Conservation (phyloP, 108 stramenopile species). For the Nitzschia inconspicua region DNA sequence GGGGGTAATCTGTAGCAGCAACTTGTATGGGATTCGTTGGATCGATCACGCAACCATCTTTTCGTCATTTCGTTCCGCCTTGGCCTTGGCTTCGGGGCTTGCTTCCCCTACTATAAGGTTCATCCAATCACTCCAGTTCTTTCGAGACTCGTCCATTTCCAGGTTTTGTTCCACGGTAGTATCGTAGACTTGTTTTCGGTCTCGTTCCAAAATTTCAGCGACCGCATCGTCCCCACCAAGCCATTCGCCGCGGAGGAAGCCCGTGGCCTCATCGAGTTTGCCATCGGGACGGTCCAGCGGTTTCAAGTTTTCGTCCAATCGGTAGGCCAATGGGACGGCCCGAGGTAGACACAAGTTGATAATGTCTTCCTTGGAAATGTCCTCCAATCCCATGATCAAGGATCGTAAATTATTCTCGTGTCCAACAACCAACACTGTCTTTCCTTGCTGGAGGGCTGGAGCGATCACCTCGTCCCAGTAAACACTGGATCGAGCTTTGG, state of each 20-base stretch:
- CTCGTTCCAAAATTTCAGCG: conserved; percentile 64
- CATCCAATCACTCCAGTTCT: conserved; percentile 67
- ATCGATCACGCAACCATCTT: conserved; percentile 1
- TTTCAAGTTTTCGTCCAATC: conserved; percentile 77
- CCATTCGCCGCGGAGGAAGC: conserved; percentile 77
- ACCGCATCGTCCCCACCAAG: conserved; percentile 78
- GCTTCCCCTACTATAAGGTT: conserved; percentile 19
- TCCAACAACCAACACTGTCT: conserved; percentile 91
- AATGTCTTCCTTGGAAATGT: conserved; percentile 85
- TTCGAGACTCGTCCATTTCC: conserved; percentile 44
- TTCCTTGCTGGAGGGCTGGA: conserved; percentile 77
- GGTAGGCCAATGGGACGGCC: conserved; percentile 87
- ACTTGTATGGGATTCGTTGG: too few species aligned
- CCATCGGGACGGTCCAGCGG: conserved; percentile 68
- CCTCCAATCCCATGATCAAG: conserved; percentile 92
- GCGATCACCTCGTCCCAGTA: conserved; percentile 90
- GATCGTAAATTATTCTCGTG: conserved; percentile 97
- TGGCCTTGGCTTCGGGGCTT: conserved; percentile 13
- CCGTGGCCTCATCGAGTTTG: conserved; percentile 77
- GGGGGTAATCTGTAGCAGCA: too few species aligned
- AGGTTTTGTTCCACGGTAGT: conserved; percentile 61
- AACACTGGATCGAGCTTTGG: conserved; percentile 75
- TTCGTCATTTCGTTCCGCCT: conserved; percentile 8
- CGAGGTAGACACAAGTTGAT: conserved; percentile 88
- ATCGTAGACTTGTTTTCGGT: conserved; percentile 82